phyloP scores from a whole-genome alignment of 805 yeast species.

The Isabelozyma pseudorhagii region DNA sequence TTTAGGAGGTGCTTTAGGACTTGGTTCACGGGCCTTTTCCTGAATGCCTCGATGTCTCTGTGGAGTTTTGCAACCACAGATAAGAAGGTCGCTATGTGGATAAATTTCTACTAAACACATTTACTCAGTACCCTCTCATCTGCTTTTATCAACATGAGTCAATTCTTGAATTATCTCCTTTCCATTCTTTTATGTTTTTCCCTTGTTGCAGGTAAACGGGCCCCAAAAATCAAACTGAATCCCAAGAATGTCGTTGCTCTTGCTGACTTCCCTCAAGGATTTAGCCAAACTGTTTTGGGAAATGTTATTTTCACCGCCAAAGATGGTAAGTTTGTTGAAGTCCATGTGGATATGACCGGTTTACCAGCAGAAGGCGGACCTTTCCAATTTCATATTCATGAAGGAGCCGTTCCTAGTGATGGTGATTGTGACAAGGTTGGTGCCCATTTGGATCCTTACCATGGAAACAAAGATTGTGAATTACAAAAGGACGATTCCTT shows the following conservation, averaged over 20 bases:
- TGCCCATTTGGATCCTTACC: constrained; percentile 61
- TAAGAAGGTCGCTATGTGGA: background rate
- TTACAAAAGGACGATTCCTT: constrained; percentile 46
- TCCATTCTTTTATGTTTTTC: background rate
- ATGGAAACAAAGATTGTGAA: constrained; percentile 54
- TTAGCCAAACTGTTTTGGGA: constrained; percentile 42
- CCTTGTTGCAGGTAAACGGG: constrained; percentile 34
- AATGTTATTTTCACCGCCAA: constrained; percentile 54
- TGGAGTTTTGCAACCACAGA: background rate
- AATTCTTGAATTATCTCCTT: background rate
- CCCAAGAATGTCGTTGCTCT: constrained; percentile 51
- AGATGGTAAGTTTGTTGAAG: constrained; percentile 58
- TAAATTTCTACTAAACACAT: too few species aligned
- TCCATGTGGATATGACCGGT: constrained; percentile 68
- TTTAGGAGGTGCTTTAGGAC: background rate
- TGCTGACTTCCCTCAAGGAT: constrained; percentile 50
- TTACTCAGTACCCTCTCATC: background rate
- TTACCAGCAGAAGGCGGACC: constrained; percentile 67
- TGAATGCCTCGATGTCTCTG: background rate
- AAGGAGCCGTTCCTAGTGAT: constrained; percentile 44
- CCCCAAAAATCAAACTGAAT: constrained; percentile 49
- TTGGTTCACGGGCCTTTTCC: background rate
- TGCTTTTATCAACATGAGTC: background rate
- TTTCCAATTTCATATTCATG: constrained; percentile 68
- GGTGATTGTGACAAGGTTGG: constrained; percentile 57